Base-by-base conservation (phyloP, 345 rosid genomes). In the Linum lewisii region DNA sequence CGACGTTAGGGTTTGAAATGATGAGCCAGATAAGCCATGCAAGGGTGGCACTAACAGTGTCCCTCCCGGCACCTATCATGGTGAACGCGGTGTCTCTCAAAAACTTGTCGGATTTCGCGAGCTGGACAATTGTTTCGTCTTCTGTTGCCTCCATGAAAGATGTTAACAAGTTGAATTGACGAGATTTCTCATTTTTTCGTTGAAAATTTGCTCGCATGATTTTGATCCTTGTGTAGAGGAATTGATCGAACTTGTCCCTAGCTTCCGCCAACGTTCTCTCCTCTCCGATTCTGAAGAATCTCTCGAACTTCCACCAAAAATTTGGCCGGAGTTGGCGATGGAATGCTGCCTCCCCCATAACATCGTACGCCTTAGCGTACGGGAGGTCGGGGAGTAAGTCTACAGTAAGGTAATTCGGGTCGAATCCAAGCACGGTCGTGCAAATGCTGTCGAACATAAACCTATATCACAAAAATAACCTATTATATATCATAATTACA, bases 201-300 rank as follows among this genome's bases (percentile, higher is more conserved):
- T n/a, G n/a, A 20, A 67, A 45, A 61, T 68, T 62, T 49, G 64
- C 61, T 62, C 67, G 74, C 54, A 69, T 81, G 18, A 44, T 52
- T 24, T 58, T 7, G 16, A 89, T 82, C 5, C 65, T 69, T 63
- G 71, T 69, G 4, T 25, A 25, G 19, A 67, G 13, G 0, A 60
- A 20, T 2, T 18, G 13, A 53, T 54, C 57, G 15, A 54, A 24
- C 24, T 13, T 22, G 8, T 22, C 26, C 57, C 57, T 22, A 1
- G 57, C 57, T 54, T 54, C 14, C 0, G 5, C 10, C 2, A 54
- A 16, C 26, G 22, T 54, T 7, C 26, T 54, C 57, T 54, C 57
- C 16, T 20, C 26, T 7, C 57, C 57, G 26, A 54, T 23, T 1
- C 57, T 14, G 2, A 54, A 14, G 16, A 29, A 23, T 15, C 57